Base-by-base conservation (phyloP, 1,284 basidiomycete genomes). In the Naganishia sp. region DNA sequence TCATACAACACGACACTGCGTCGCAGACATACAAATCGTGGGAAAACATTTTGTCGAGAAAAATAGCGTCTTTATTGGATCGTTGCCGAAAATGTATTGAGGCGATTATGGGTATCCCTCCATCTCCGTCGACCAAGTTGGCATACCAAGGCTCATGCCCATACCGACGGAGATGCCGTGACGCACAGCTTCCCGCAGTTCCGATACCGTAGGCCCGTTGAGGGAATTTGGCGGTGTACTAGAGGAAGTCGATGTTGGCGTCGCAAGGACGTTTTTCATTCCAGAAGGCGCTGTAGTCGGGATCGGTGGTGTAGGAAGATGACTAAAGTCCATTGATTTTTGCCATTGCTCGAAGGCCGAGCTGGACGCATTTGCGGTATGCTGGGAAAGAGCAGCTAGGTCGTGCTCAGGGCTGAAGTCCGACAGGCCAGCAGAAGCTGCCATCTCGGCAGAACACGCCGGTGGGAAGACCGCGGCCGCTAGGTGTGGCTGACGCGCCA, bases 161-260 rank as follows among this genome's bases (percentile, higher is more conserved):
- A 71, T 50, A 25, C 71, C 73, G 23, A 70, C 53, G 18, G 69
- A 68, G 69, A 74, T 72, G 25, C 72, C 73, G 21, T 67, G 60
- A 11, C 72, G 68, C 42, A 74, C 69, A 32, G 71, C 73, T 39
- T 73, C 69, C 54, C 69, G 53, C 46, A 70, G 55, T n/a, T 70
- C 65, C 39, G 58, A 54, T 11, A 68, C 43, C 6, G 64, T 60
- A 6, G 66, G 67, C 25, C 47, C 47, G 28, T 35, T 42, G 13
- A 47, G 23, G 17, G 58, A 41, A 21, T 47, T 35, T 17, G 58
- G 58, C 23, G 58, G 51, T 25, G 47, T 61, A 7, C 58, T 46
- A 3, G 58, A 61, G 13, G 58, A 23, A n/a, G 58, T 61, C 2
- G 58, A 61, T 5, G 58, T 61, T 21, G 58, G 58, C 47, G 58